Evolutionary conservation across 148 eudicot genomes (phyloP), one percentile per base, ranked within the genome.

Genomic region (Fagopyrum tataricum): DNA sequence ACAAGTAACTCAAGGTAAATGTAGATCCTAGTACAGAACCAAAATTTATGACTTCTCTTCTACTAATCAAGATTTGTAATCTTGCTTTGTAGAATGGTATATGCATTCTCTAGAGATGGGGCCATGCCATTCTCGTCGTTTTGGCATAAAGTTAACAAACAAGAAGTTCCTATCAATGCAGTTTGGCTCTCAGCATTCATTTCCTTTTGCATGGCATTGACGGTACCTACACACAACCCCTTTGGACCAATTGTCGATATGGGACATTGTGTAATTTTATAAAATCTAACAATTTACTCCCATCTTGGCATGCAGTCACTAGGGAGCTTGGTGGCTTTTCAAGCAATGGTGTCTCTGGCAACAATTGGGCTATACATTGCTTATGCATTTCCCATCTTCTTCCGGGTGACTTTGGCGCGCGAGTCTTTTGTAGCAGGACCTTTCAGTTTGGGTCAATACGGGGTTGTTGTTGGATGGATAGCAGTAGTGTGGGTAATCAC

Each of bases 191-290:
- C 94, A 49, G 96, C 87, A 70, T 70, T 87, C 64, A 82, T 93
- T 70, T 90, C 92, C 66, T 93, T 91, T 76, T 91, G 90, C 79
- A 91, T 91, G 97, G 97, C 97, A 23, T 71, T 91, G 52, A 86
- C 98, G 86, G 97, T 91, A 93, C 91, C 92, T 80, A 93, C 97
- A n/a, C n/a, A n/a, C n/a, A n/a, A n/a, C n/a, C n/a, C n/a, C n/a
- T n/a, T n/a, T n/a, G n/a, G n/a, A n/a, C n/a, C n/a, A n/a, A n/a
- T n/a, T n/a, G n/a, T n/a, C n/a, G n/a, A n/a, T n/a, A n/a, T n/a
- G n/a, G n/a, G n/a, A n/a, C n/a, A n/a, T n/a, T n/a, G n/a, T n/a
- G n/a, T n/a, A n/a, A n/a, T n/a, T n/a, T n/a, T n/a, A n/a, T n/a
- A n/a, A n/a, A n/a, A n/a, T n/a, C n/a, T n/a, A n/a, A n/a, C n/a